Conservation (phyloP, 345 rosid genomes). For the Lepidium aucheri region DNA sequence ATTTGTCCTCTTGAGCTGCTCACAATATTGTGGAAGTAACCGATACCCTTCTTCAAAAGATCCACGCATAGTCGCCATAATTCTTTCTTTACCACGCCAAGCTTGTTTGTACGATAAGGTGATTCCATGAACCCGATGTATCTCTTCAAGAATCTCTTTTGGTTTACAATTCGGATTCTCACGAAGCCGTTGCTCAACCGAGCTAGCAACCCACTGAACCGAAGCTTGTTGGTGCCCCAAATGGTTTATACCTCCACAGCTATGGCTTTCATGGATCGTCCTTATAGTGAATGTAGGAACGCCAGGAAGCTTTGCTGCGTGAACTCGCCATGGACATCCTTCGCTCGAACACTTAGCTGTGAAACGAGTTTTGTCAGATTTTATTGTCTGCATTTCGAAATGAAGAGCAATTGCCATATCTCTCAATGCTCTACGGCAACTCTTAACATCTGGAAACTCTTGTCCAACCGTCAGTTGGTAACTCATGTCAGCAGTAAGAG, state of each 20-base stretch:
- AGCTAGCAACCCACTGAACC: conserved; percentile 95
- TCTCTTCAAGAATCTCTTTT: conserved; percentile 96
- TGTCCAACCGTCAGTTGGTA: conserved; percentile 82
- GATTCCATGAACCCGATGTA: conserved; percentile 89
- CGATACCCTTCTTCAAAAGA: conserved; percentile 97
- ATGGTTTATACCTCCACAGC: conserved; percentile 91
- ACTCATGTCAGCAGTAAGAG: conserved; percentile 35
- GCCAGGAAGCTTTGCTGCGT: conserved; percentile 96
- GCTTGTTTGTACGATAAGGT: conserved; percentile 97
- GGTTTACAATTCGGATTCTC: conserved; percentile 97
- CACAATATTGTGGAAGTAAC: conserved; percentile 88
- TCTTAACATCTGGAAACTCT: conserved; percentile 94
- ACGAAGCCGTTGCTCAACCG: conserved; percentile 83
- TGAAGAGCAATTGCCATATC: conserved; percentile 96
- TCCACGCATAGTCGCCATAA: conserved; percentile 98
- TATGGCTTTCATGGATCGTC: conserved; percentile 77
- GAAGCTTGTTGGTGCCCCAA: conserved; percentile 99
- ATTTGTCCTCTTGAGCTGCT: conserved; percentile 81
- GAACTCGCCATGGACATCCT: conserved; percentile 98
- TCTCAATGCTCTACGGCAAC: conserved; percentile 91
- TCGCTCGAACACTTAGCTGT: conserved; percentile 98
- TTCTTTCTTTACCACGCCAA: conserved; percentile 98
- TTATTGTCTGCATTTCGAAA: conserved; percentile 94
- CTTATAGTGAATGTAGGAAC: conserved; percentile 95
- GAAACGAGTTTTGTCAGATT: conserved; percentile 97